Evolutionary conservation across 768 basidiomycete species (phyloP), one percentile per base, ranked within the genome.

Genomic region (Pleurotus djamor): DNA sequence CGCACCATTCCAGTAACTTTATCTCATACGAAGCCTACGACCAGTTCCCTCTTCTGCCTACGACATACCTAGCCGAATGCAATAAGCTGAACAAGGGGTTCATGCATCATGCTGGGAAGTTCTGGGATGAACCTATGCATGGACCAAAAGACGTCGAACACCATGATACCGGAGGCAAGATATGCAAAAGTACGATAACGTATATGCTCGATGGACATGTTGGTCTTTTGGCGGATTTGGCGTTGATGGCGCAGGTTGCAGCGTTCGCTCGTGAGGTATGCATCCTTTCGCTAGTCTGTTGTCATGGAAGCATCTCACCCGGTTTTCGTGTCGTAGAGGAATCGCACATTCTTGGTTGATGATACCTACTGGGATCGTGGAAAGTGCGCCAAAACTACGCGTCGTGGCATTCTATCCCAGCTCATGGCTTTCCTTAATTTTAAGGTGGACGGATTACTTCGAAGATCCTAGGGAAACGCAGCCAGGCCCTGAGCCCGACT

Each of bases 351-450:
- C 70, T 75, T 90, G 56, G 74, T 91, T 4, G 83, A 88, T 59
- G 88, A 91, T 68, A 82, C 81, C 0, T 81, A 85, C 61, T 91
- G 89, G 88, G 84, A 88, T 68, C 82, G 88, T 58, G 88, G 87
- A 74, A 85, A 81, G 86, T 87, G 61, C 57, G 84, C 71, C 4
- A 16, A 14, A 14, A 38, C 17, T 17, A 9, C 44, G 33, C 54
- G 33, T 12, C 21, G 12, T 34, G 7, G 3, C 35, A 38, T 36
- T 21, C 14, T 34, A 5, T 28, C 21, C 36, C 37, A 57, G 38
- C 17, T 58, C 47, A 48, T n/a, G 62, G 43, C 55, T 35, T 43
- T 4, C 48, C 35, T 12, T 21, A 37, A 12, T 34, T 60, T 58
- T 12, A 59, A 87, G 87, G 65, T 91, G 87, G 88, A 74, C 72